A percentile compares a stretch with the other conserved stretches of the same genome.
Conservation (phyloP, 495 filamentous ascomycete genomes). For the Cryomyces minteri region DNA sequence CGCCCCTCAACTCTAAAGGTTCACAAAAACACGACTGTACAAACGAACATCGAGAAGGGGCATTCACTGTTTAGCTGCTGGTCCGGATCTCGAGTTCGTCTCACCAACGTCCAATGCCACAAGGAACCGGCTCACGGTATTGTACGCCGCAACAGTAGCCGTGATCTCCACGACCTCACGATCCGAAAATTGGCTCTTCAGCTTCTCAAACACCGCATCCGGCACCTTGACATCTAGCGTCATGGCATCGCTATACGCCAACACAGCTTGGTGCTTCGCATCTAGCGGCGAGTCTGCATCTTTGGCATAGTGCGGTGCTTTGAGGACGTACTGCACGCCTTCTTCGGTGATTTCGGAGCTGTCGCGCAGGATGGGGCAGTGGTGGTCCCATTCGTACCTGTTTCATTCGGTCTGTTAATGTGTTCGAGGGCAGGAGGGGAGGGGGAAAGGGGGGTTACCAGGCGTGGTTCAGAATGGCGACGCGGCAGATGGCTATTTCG, state of each 20-base stretch:
- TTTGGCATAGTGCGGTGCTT: conserved; percentile 1
- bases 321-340: conserved; percentile 4
- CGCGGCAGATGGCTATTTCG: conserved; percentile 56
- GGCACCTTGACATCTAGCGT: conserved; percentile 43
- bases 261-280: conserved; percentile 41
- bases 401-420: too few species aligned
- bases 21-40: too few species aligned
- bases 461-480: conserved; percentile 54
- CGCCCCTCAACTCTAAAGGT: too few species aligned
- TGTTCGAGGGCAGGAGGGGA: too few species aligned
- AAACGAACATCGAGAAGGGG: too few species aligned
- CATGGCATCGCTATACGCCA: conserved; percentile 61
- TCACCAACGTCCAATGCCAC: conserved; percentile 14
- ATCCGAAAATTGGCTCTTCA: conserved; percentile 40
- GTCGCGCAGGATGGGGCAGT: conserved; percentile 40
- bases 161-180: conserved; percentile 62
- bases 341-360: conserved; percentile 13
- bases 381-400: conserved; percentile 58
- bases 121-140: conserved; percentile 11
- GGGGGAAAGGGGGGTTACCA: conserved; percentile 12
- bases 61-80: too few species aligned
- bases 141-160: conserved; percentile 33
- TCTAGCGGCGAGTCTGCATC: conserved; percentile 18
- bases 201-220: conserved; percentile 39
- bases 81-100: conserved; percentile 1